A percentile compares a stretch with the other conserved stretches of the same genome.
Conservation (phyloP, 106 monocot genomes). For the Narthecium ossifragum region DNA sequence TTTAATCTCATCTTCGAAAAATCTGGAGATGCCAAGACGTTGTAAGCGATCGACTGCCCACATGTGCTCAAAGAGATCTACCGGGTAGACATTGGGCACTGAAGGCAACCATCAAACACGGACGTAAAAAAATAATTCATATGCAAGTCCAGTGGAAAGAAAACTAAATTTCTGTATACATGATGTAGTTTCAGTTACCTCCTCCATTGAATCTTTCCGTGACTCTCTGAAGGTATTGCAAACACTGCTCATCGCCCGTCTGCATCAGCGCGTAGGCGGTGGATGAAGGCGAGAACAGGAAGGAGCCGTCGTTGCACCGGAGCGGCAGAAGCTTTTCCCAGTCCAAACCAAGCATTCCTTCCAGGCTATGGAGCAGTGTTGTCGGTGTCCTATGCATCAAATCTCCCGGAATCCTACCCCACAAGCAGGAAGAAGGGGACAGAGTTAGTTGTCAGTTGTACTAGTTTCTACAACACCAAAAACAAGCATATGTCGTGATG, state of each 20-base stretch:
- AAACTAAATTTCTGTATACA: too few species aligned
- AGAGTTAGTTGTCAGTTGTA: too few species aligned
- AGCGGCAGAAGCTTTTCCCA: conserved; percentile 73
- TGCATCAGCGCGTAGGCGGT: conserved; percentile 80
- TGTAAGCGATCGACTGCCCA: conserved; percentile 86
- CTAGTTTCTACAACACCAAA: too few species aligned
- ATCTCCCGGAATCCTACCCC: conserved; percentile 75
- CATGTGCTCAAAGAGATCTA: conserved; percentile 91
- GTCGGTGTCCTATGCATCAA: conserved; percentile 82
- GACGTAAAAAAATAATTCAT: too few species aligned
- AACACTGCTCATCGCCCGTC: conserved; percentile 59
- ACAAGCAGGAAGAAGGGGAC: too few species aligned
- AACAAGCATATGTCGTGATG: too few species aligned
- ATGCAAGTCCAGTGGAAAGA: too few species aligned
- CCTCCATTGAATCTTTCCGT: conserved; percentile 68
- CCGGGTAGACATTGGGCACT: conserved; percentile 97
- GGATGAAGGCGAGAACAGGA: conserved; percentile 85
- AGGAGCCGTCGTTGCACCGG: conserved; percentile 66
- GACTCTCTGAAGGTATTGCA: conserved; percentile 45
- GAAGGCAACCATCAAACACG: too few species aligned
- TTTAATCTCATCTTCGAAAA: conserved; percentile 68
- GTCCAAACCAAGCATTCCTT: conserved; percentile 73
- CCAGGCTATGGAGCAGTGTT: conserved; percentile 88
- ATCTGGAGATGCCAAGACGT: conserved; percentile 80
- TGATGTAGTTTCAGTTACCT: conserved; percentile 49